Conservation (phyloP, 2,329 filamentous ascomycete species). For the Blastomyces emzantsi region DNA sequence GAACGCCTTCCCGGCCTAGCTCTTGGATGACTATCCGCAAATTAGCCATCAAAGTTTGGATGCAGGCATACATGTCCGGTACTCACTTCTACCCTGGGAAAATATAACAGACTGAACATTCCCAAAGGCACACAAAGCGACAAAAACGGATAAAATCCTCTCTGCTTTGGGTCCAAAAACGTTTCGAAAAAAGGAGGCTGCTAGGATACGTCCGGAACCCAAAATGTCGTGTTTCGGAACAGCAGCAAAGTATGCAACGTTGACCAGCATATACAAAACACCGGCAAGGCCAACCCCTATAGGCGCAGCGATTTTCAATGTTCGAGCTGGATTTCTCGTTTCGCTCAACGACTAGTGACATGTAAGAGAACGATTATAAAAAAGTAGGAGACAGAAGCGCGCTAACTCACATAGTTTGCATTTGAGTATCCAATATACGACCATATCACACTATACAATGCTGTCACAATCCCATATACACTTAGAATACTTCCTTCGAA, state of each 20-base stretch:
- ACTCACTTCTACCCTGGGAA: constrained; percentile 34
- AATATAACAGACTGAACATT: constrained; percentile 53
- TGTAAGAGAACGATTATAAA: constrained; percentile 18
- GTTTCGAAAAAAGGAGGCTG: constrained; percentile 51
- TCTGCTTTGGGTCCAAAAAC: constrained; percentile 50
- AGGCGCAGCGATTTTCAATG: constrained; percentile 49
- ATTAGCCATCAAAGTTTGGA: constrained; percentile 9
- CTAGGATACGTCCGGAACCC: constrained; percentile 46
- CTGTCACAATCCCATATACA: constrained; percentile 46
- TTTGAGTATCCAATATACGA: constrained; percentile 54
- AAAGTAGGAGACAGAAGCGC: background rate
- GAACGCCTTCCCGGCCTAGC: constrained; percentile 58
- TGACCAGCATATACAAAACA: constrained; percentile 49
- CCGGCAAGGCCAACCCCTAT: constrained; percentile 47
- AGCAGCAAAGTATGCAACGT: constrained; percentile 52
- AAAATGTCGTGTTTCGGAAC: constrained; percentile 49
- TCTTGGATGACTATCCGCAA: constrained; percentile 39
- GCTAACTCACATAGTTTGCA: constrained; percentile 48
- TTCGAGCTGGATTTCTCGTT: constrained; percentile 49
- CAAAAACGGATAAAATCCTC: constrained; percentile 51
- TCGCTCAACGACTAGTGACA: constrained; percentile 40
- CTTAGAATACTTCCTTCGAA: constrained; percentile 32
- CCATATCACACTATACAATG: constrained; percentile 54
- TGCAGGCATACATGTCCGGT: background rate
- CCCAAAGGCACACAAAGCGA: constrained; percentile 53